phyloP scores from a whole-genome alignment of 2,329 filamentous ascomycete species.

The Fragosphaeria purpurea region DNA sequence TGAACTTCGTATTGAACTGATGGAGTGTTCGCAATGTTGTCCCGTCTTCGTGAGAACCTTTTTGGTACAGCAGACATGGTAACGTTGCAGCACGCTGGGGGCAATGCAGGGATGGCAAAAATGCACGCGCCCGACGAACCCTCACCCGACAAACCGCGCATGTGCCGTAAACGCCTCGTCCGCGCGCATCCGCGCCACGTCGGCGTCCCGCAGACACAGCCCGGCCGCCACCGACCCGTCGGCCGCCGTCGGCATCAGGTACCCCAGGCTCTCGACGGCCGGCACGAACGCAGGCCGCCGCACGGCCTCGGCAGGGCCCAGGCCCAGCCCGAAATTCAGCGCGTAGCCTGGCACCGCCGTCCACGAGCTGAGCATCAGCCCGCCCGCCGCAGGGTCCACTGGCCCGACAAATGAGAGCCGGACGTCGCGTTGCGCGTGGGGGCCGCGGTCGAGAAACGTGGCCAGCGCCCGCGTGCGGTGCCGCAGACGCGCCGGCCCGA shows the following conservation, averaged over 20 bases:
- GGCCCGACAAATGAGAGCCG: slow-evolving; percentile 23
- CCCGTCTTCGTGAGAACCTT: no score
- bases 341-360: slow-evolving; percentile 33
- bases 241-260: slow-evolving; percentile 27
- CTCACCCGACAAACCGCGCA: background rate
- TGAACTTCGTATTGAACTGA: no score
- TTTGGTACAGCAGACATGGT: no score
- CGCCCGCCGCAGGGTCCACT: slow-evolving; percentile 25
- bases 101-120: no score
- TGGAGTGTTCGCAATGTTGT: no score
- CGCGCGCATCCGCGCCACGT: slow-evolving; percentile 1
- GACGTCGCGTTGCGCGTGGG: slow-evolving; percentile 19
- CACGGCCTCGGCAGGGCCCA: slow-evolving; percentile 37
- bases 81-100: no score
- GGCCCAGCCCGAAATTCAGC: slow-evolving; percentile 35
- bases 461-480: slow-evolving; percentile 15
- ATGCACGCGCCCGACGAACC: no score
- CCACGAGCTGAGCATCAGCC: slow-evolving; percentile 47
- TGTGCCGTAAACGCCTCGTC: background rate
- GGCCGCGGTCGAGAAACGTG: slow-evolving; percentile 12
- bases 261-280: slow-evolving; percentile 34
- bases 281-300: slow-evolving; percentile 35
- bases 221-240: slow-evolving; percentile 3
- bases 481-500: slow-evolving; percentile 32
- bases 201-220: slow-evolving; percentile 2